phyloP scores from a whole-genome alignment of 768 basidiomycete species.

The Kwoniella botswanensis region DNA sequence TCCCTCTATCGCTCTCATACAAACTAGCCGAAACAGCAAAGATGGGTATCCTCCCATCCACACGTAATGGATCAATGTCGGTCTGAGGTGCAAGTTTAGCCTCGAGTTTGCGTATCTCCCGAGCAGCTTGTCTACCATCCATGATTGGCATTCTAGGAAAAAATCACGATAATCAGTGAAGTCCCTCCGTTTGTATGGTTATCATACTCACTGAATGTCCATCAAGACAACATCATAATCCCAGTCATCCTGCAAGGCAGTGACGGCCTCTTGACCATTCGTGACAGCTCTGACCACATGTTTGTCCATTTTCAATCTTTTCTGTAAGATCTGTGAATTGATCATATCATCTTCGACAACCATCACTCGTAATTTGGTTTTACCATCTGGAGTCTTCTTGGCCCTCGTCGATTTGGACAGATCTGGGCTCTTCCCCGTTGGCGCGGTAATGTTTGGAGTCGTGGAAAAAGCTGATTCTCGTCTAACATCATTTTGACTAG shows the following conservation, averaged over 20 bases:
- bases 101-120: slow-evolving; percentile 71
- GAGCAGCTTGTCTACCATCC: slow-evolving; percentile 73
- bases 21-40: slow-evolving; percentile 82
- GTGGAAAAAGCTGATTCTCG: slow-evolving; percentile 6
- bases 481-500: not conserved
- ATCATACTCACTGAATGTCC: slow-evolving; percentile 73
- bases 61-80: slow-evolving; percentile 58
- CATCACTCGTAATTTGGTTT: slow-evolving; percentile 27
- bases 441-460: not conserved
- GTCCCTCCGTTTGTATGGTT: slow-evolving; percentile 1
- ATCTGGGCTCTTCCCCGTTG: too few species aligned
- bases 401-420: slow-evolving; percentile 1
- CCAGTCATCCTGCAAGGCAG: slow-evolving; percentile 65
- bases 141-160: slow-evolving; percentile 75
- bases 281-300: slow-evolving; percentile 70
- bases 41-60: slow-evolving; percentile 75
- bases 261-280: slow-evolving; percentile 77
- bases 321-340: slow-evolving; percentile 72
- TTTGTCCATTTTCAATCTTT: slow-evolving; percentile 70
- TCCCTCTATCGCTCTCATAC: slow-evolving; percentile 65
- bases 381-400: slow-evolving; percentile 19
- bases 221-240: slow-evolving; percentile 76
- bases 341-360: slow-evolving; percentile 69
- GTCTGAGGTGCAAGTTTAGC: slow-evolving; percentile 32
- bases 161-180: not conserved